Conservation (phyloP, 2,329 filamentous ascomycete species). For the Penicillium polonicum region DNA sequence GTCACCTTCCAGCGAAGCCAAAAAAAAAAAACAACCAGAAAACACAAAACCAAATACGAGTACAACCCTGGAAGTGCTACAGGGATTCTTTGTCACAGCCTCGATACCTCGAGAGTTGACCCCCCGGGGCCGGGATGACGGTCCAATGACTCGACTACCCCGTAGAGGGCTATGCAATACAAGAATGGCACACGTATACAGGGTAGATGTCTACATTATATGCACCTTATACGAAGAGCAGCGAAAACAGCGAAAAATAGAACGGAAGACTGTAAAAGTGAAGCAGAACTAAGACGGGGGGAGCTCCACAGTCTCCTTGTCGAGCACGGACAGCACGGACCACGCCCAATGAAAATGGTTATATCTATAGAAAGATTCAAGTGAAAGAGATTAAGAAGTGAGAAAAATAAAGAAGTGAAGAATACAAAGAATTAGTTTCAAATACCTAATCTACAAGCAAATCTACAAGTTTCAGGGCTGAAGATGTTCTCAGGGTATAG, state of each 20-base stretch:
- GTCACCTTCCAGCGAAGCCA: neutral
- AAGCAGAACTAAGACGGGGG: neutral
- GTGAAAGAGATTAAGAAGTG: neutral
- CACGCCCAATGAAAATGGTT: neutral
- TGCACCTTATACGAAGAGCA: neutral
- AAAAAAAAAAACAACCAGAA: neutral
- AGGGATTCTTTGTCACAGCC: neutral
- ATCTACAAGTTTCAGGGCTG: neutral
- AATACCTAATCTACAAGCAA: neutral
- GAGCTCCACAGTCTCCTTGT: slow-evolving; percentile 13
- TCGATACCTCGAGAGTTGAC: neutral
- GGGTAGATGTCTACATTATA: neutral
- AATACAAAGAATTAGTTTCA: neutral
- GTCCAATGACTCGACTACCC: neutral
- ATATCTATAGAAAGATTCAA: neutral
- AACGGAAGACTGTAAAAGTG: neutral
- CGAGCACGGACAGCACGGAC: slow-evolving; percentile 24
- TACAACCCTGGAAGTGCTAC: neutral
- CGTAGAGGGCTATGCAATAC: neutral
- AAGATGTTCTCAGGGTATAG: neutral
- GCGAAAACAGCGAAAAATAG: neutral
- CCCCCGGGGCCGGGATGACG: neutral
- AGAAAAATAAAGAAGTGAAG: neutral
- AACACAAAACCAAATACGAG: neutral
- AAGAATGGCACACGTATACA: neutral